These are phyloP conservation scores for Corchorus olitorius DNA, from an alignment of 345 rosid genomes.

Conservation along the genomic window DNA sequence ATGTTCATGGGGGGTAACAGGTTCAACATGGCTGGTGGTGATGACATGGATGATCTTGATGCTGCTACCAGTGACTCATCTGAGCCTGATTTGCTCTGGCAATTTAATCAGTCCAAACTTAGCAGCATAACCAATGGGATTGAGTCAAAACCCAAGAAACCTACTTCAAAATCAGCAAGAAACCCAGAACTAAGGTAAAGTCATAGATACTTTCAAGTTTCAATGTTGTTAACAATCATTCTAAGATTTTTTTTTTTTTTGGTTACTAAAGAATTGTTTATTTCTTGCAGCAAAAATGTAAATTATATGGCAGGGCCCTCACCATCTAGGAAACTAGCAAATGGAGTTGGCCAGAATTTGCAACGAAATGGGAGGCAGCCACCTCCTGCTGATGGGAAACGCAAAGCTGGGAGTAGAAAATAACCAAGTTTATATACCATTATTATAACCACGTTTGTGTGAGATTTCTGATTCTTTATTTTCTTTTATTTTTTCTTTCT, in stretches of 20 bases:
- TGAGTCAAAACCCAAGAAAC: constrained; percentile 52
- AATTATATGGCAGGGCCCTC: constrained; percentile 58
- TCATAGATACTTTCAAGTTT: background rate
- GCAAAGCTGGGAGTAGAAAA: constrained; percentile 59
- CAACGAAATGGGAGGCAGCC: constrained; percentile 59
- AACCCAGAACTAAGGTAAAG: constrained; percentile 51
- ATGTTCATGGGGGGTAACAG: constrained; percentile 56
- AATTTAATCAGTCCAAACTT: constrained; percentile 70
- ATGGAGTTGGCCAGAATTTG: constrained; percentile 42
- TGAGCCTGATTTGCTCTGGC: constrained; percentile 92
- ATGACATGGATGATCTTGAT: constrained; percentile 72
- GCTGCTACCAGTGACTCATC: constrained; percentile 92
- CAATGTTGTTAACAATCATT: background rate
- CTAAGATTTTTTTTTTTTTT: background rate
- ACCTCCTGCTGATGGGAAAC: constrained; percentile 57
- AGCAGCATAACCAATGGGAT: constrained; percentile 44
- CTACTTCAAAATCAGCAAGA: constrained; percentile 52
- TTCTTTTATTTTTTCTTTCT: constrained; percentile 21
- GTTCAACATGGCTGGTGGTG: constrained; percentile 39
- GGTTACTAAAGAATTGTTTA: background rate
- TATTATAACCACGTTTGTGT: constrained; percentile 30
- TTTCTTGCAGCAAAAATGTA: constrained; percentile 49
- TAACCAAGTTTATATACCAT: constrained; percentile 34
- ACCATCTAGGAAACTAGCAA: constrained; percentile 58
- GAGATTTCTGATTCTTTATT: constrained; percentile 36